Conservation (phyloP, 495 filamentous ascomycete genomes). For the Talaromyces proteolyticus region DNA sequence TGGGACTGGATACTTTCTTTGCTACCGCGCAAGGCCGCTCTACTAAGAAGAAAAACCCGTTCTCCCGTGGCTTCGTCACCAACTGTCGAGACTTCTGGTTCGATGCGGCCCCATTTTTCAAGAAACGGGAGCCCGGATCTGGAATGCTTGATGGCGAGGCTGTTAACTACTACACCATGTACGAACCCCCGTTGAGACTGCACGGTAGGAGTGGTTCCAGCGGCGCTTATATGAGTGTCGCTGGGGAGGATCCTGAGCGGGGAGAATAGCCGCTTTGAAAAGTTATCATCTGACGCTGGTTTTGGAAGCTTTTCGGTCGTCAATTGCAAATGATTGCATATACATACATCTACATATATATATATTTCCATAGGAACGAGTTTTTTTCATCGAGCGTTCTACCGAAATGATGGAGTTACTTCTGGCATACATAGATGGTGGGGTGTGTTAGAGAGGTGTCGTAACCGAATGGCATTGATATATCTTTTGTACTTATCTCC, state of each 20-base stretch:
- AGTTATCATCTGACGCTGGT: no score
- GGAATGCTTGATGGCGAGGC: slow-evolving; percentile 70
- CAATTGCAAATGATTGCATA: no score
- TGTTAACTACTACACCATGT: slow-evolving; percentile 85
- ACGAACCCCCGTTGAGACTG: slow-evolving; percentile 73
- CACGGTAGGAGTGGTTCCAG: slow-evolving; percentile 27
- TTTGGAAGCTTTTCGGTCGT: no score
- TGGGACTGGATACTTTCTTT: slow-evolving; percentile 90
- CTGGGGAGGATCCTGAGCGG: slow-evolving; percentile 31
- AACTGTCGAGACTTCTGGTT: slow-evolving; percentile 98
- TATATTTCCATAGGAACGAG: neutral
- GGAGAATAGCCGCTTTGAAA: no score
- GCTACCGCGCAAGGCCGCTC: slow-evolving; percentile 62
- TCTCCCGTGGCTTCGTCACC: slow-evolving; percentile 68
- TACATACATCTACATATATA: slow-evolving; percentile 15
- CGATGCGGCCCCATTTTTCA: slow-evolving; percentile 78
- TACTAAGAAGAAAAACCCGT: slow-evolving; percentile 65
- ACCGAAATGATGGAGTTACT: neutral
- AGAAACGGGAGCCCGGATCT: slow-evolving; percentile 62
- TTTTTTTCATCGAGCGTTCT: neutral
- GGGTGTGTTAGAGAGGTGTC: neutral
- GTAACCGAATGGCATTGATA: neutral
- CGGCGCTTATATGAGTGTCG: slow-evolving; percentile 32
- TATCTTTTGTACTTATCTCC: neutral
- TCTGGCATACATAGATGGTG: neutral